phyloP scores from a whole-genome alignment of 257 asterid species.

The Gentiana dahurica region DNA sequence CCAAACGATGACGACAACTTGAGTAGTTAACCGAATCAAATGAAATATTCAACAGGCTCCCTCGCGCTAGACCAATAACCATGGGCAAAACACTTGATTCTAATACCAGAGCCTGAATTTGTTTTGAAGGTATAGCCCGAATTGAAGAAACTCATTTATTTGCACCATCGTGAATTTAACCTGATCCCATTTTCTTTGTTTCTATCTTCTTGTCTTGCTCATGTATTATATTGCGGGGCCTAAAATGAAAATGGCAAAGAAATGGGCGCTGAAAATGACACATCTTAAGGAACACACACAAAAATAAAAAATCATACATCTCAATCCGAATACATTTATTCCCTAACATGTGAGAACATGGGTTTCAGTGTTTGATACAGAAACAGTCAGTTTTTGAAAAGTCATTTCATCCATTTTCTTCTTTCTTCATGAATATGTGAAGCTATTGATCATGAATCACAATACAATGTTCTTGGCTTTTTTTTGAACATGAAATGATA shows the following conservation, averaged over 20 bases:
- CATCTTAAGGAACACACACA: neutral
- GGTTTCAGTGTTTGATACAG: constrained; percentile 2
- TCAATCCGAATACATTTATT: neutral
- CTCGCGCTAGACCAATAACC: too few relatives aligned
- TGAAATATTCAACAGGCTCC: too few relatives aligned
- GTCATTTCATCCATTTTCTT: neutral
- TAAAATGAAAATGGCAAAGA: constrained; percentile 2
- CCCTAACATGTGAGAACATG: neutral
- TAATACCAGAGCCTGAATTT: too few relatives aligned
- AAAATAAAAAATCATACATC: neutral
- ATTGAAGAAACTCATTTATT: too few relatives aligned
- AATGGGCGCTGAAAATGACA: constrained; percentile 2
- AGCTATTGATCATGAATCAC: neutral
- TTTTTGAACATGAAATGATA: neutral
- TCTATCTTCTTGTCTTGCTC: neutral
- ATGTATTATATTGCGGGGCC: neutral
- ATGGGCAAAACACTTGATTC: too few relatives aligned
- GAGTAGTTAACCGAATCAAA: too few relatives aligned
- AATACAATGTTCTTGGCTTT: constrained; percentile 2
- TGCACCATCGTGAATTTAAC: neutral
- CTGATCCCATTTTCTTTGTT: neutral
- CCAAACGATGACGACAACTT: too few relatives aligned
- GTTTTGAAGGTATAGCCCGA: too few relatives aligned
- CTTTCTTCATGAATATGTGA: neutral
- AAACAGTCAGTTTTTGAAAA: neutral